Conservation (phyloP, 768 basidiomycete genomes). For the Pholiota molesta region DNA sequence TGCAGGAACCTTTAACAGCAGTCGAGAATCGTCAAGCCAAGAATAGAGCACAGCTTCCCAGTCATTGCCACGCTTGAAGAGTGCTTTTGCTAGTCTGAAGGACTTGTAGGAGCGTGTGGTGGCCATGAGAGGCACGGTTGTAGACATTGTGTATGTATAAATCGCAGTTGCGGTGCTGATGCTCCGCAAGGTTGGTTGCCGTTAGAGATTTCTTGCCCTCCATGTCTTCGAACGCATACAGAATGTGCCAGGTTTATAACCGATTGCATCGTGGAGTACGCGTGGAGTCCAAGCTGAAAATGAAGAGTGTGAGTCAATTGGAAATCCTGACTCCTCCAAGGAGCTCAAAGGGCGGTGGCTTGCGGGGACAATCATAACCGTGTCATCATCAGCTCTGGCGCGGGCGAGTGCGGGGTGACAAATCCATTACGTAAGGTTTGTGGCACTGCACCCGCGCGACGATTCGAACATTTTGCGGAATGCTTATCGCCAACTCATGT, state of each 20-base stretch:
- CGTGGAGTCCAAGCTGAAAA: conserved; percentile 2
- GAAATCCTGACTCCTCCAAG: neutral
- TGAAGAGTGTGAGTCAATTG: neutral
- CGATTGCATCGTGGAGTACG: neutral
- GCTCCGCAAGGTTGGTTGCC: conserved; percentile 48
- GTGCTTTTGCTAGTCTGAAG: conserved; percentile 38
- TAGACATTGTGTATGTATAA: conserved; percentile 49
- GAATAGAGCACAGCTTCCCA: conserved; percentile 48
- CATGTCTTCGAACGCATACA: conserved; percentile 21
- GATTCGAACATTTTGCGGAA: too few relatives aligned
- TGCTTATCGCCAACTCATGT: too few relatives aligned
- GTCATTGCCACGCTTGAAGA: conserved; percentile 44
- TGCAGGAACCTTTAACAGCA: conserved; percentile 44
- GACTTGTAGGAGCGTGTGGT: conserved; percentile 15
- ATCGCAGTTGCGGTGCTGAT: conserved; percentile 51
- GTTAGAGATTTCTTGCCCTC: conserved; percentile 36
- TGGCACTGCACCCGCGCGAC: too few relatives aligned
- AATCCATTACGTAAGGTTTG: neutral
- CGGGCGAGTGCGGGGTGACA: neutral
- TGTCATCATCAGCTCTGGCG: neutral
- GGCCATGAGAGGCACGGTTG: conserved; percentile 22
- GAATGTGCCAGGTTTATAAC: neutral
- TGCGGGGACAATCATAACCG: neutral
- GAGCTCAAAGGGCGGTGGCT: too few relatives aligned
- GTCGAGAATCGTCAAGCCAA: conserved; percentile 42